Evolutionary conservation across 441 rosid genomes (phyloP).

Genomic region (Corymbia citriodora): DNA sequence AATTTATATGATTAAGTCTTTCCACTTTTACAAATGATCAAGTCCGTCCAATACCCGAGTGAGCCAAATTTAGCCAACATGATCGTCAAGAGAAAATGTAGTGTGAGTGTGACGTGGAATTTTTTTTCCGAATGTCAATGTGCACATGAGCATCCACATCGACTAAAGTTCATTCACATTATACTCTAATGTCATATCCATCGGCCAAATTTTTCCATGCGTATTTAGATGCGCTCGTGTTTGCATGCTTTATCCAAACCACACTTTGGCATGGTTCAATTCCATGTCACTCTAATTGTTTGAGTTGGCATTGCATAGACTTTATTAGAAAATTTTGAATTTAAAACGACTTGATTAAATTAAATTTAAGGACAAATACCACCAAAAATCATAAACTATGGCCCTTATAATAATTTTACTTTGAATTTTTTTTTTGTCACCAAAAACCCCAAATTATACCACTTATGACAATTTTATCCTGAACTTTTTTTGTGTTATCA

Average conservation of each 20-base stretch:
- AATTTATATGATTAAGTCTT: not conserved
- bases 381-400: too few relatives aligned
- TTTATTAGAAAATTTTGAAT: not conserved
- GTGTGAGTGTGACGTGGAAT: rapidly evolving
- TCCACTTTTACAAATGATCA: not conserved
- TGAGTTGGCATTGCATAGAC: too few relatives aligned
- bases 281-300: not conserved
- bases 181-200: not conserved
- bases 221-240: rapidly evolving
- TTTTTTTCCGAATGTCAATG: rapidly evolving
- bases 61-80: not conserved
- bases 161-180: not conserved
- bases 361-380: not conserved
- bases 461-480: too few relatives aligned
- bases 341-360: not conserved
- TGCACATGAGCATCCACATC: not conserved
- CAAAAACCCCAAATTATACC: too few relatives aligned
- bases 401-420: too few relatives aligned
- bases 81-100: rapidly evolving
- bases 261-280: not conserved
- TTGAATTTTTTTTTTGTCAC: too few relatives aligned
- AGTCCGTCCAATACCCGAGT: not conserved
- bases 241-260: not conserved
- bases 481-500: too few relatives aligned
- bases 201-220: not conserved